These are phyloP conservation scores for Alternaria ethzedia DNA, from an alignment of 2,329 filamentous ascomycete species.

Conservation along the genomic window DNA sequence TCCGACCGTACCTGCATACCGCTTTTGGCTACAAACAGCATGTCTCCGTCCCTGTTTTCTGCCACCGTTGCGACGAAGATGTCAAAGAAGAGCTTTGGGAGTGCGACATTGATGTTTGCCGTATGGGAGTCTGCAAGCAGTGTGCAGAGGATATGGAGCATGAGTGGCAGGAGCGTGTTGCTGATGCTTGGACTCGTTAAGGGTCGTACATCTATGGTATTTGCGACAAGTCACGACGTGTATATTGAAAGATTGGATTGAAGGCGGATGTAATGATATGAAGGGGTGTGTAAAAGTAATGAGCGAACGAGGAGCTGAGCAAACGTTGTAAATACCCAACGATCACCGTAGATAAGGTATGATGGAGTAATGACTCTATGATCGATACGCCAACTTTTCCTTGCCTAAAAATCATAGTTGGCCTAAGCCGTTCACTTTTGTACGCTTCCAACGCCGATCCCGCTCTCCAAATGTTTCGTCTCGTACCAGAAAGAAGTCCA, in stretches of 20 bases:
- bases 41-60: constrained; percentile 23
- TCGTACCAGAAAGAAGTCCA: not conserved
- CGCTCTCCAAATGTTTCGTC: not conserved
- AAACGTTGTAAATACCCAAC: not conserved
- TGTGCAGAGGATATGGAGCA: constrained; percentile 28
- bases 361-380: not conserved
- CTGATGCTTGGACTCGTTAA: constrained; percentile 1
- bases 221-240: not conserved
- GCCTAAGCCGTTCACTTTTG: not conserved
- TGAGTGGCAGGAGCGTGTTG: constrained; percentile 20
- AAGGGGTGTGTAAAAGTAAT: not conserved
- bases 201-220: not conserved
- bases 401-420: not conserved
- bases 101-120: constrained; percentile 28
- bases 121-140: constrained; percentile 20
- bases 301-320: not conserved
- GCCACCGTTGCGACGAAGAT: constrained; percentile 25
- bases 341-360: not conserved
- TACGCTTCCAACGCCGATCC: not conserved
- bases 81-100: constrained; percentile 26
- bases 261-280: not conserved
- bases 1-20: constrained; percentile 22
- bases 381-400: not conserved
- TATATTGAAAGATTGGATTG: not conserved
- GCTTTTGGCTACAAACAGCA: constrained; percentile 18